Base-by-base conservation (phyloP, 192 early-diverging fungal species). In the Allomyces macrogynus region DNA sequence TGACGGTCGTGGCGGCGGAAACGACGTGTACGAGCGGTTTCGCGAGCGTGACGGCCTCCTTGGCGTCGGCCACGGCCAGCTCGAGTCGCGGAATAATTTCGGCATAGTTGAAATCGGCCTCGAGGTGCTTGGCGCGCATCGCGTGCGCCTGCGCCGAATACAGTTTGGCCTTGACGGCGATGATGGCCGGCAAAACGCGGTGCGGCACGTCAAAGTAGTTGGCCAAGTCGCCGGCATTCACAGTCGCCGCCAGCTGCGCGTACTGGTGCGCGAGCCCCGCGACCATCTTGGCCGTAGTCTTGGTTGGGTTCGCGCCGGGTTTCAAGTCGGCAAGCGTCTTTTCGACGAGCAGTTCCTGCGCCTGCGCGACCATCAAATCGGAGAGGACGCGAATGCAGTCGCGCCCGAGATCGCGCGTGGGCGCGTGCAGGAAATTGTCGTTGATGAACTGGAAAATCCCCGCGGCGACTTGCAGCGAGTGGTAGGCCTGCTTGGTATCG, bases 381-480 rank as follows among this genome's bases (percentile, higher is more conserved):
- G 79, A 78, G 18, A 99, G 72, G 62, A 87, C 77, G 64, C 90
- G 92, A 64, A 95, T 86, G 3, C 89, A 87, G 60, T 95, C 92
- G 27, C 89, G 79, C 65, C 90, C 88, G 60, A 99, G 71, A 73
- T 99, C 95, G 4, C 84, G 76, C 10, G 90, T 91, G 0, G 95
- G 95, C 23, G 95, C 90, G 68, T 99, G 95, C 64, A 96, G 74
- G 73, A 99, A 99, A 75, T 94, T 99, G 67, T 99, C 92, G 74
- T 90, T 95, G 76, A 99, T 96, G 71, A 88, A 97, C 44, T 84
- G 76, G 75, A 92, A 93, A 62, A 92, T 84, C 24, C 90, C 91
- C n/a, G 95, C 95, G 0, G 92, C 85, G 5, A 87, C 87, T 70
- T 95, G 94, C 64, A 95, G 88, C 73, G 89, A 93, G 70, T 92